Conservation (phyloP, 768 basidiomycete genomes). For the Rubroboletus pulcherrimus region DNA sequence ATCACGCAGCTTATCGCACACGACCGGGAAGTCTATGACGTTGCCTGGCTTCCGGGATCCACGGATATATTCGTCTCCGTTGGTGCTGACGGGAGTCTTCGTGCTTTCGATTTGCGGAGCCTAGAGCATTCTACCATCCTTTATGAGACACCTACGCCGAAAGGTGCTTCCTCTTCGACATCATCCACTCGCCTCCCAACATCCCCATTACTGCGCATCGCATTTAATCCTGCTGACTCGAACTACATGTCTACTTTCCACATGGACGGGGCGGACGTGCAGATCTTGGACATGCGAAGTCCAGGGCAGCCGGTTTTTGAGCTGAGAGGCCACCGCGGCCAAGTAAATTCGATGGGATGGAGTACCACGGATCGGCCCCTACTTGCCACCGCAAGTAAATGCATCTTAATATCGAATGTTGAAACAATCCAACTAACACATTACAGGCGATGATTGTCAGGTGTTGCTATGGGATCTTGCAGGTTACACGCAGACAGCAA, state of each 20-base stretch:
- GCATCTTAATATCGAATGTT: neutral
- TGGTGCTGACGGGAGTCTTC: slow-evolving; percentile 93
- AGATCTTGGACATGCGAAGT: slow-evolving; percentile 95
- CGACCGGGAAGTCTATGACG: slow-evolving; percentile 94
- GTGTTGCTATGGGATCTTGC: slow-evolving; percentile 91
- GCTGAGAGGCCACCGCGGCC: slow-evolving; percentile 74
- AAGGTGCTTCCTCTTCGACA: slow-evolving; percentile 58
- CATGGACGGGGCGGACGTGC: slow-evolving; percentile 83
- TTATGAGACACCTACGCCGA: slow-evolving; percentile 87
- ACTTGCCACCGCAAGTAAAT: slow-evolving; percentile 81
- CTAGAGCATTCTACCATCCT: slow-evolving; percentile 98
- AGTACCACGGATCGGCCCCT: slow-evolving; percentile 79
- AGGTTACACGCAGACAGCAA: slow-evolving; percentile 53
- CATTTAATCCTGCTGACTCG: slow-evolving; percentile 87
- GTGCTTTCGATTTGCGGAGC: slow-evolving; percentile 94
- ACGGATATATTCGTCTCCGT: slow-evolving; percentile 98
- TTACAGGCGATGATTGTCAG: slow-evolving; percentile 86
- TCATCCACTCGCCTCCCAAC: slow-evolving; percentile 66
- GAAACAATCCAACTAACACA: neutral
- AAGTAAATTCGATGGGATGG: slow-evolving; percentile 90
- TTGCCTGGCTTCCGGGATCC: slow-evolving; percentile 96
- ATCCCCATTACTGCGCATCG: slow-evolving; percentile 79
- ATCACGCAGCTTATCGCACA: slow-evolving; percentile 97
- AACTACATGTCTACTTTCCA: slow-evolving; percentile 98
- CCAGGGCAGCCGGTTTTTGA: slow-evolving; percentile 96